phyloP scores from a whole-genome alignment of 257 asterid species.

The Handroanthus guayacan region DNA sequence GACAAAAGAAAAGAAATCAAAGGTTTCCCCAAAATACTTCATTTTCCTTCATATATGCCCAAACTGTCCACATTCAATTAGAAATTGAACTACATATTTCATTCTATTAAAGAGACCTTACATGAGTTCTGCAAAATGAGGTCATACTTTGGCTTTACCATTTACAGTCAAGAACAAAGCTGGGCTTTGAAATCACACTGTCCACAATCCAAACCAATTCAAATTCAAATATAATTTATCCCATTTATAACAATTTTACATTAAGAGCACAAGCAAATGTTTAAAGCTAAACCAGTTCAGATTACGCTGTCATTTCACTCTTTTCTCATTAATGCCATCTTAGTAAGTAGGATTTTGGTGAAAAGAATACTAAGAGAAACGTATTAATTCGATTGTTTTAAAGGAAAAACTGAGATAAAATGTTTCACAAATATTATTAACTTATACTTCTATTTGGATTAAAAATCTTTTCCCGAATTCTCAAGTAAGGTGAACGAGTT shows the following conservation, averaged over 20 bases:
- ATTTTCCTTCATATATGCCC: neutral
- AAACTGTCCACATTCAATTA: neutral
- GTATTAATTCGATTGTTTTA: neutral
- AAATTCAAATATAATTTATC: neutral
- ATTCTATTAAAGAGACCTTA: neutral
- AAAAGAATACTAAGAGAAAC: conserved; percentile 5
- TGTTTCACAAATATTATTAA: neutral
- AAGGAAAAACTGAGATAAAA: neutral
- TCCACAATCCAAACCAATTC: neutral
- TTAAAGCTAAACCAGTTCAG: neutral
- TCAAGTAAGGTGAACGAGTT: neutral
- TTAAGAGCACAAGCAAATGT: conserved; percentile 1
- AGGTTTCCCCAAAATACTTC: neutral
- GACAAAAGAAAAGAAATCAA: neutral
- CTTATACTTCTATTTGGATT: neutral
- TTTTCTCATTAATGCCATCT: neutral
- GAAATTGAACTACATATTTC: neutral
- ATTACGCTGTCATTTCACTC: neutral
- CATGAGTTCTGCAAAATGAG: neutral
- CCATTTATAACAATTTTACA: neutral
- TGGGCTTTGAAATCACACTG: neutral
- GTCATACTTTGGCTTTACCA: neutral
- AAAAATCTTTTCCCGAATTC: neutral
- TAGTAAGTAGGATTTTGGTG: neutral
- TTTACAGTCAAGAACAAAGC: neutral